Base-by-base conservation (phyloP, 2,329 filamentous ascomycete genomes). In the Colletotrichum cuscutae region DNA sequence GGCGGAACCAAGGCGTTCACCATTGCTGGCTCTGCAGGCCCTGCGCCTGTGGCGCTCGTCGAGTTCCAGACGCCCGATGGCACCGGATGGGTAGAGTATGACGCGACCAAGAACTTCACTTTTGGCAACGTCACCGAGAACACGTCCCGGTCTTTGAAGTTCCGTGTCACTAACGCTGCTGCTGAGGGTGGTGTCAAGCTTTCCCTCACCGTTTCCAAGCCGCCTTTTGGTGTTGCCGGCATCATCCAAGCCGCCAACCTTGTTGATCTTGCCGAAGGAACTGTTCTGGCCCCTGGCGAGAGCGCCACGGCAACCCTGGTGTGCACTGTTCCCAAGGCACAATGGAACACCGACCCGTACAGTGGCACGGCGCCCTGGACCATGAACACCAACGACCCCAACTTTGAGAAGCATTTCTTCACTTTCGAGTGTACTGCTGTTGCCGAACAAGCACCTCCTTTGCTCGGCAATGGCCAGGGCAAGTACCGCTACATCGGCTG, bases 181-280 rank as follows among this genome's bases (percentile, higher is more conserved):
- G 79, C 82, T 0, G 62, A 79, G 0, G 86, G 85, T 2, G 84
- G 84, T 6, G 84, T 87, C 13, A 80, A 80, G 1, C 82, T 91
- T 1, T 88, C 86, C 0, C 79, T 91, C 15, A 90, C 89, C 0
- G 88, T 91, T 2, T 91, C 89, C 0, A 91, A 91, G 77, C 88
- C 89, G 4, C 89, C 89, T 0, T 90, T 88, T 65, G 89, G 88
- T 15, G 82, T 89, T 3, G 76, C 80, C n/a, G 86, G 88, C 3
- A 85, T 90, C 26, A 84, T 91, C 52, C 83, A 84, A 24, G 86
- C 89, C 0, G 83, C 82, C 13, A 91, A 91, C 77, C 84, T 86
- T 22, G 82, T 89, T 9, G 89, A 90, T 60, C 84, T 91, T 1
- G 88, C 86, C 0, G 89, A 91, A 76, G 89, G 89, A 3, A 88